phyloP scores from a whole-genome alignment of 208 protist species.

The Histomonas meleagridis region DNA sequence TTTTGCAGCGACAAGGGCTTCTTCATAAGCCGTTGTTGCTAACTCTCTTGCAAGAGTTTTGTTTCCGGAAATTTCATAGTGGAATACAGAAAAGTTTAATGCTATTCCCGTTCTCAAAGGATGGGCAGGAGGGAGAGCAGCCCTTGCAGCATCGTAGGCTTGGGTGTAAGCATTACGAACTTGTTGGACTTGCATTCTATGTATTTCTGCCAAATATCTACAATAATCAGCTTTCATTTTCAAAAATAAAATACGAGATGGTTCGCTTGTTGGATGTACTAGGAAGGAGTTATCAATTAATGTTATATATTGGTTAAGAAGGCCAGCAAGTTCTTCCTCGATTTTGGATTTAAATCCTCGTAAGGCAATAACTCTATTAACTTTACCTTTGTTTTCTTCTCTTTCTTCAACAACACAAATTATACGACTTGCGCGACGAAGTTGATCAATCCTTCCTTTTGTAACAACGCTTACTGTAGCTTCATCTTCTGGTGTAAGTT shows the following conservation, averaged over 20 bases:
- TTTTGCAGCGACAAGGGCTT: background rate
- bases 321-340: background rate
- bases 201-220: constrained; percentile 5
- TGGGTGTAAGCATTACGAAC: background rate
- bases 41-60: background rate
- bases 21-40: background rate
- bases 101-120: background rate
- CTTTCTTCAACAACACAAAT: constrained; percentile 21
- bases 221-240: constrained; percentile 34
- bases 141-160: background rate
- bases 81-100: constrained; percentile 21
- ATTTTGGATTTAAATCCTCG: constrained; percentile 30
- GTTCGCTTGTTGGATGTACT: background rate
- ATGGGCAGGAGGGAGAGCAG: background rate
- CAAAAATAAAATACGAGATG: constrained; percentile 24
- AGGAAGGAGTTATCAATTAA: background rate
- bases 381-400: constrained; percentile 30
- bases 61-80: constrained; percentile 24
- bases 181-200: background rate
- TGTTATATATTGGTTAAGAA: background rate
- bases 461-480: constrained; percentile 24
- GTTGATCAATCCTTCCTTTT: constrained; percentile 20
- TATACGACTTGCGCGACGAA: background rate
- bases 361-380: constrained; percentile 8
- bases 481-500: constrained; percentile 20